phyloP scores from a whole-genome alignment of 176 grass and related monocot species.

The Oropetium thomaeum region DNA sequence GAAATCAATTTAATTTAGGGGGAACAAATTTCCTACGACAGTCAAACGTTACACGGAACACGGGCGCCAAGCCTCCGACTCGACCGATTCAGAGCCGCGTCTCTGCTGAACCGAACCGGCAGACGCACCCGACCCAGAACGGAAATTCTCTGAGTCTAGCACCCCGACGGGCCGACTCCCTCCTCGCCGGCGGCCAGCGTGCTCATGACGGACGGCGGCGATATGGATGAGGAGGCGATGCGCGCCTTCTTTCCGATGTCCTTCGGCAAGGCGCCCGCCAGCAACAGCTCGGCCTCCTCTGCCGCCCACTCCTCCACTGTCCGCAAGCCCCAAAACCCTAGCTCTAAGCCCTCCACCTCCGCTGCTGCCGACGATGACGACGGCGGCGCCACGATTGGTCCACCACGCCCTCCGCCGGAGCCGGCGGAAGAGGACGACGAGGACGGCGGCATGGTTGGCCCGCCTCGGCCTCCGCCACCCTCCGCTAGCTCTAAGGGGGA shows the following conservation, averaged over 20 bases:
- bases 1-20: too few relatives aligned
- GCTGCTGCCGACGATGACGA: conserved; percentile 14
- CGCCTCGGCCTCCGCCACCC: conserved; percentile 38
- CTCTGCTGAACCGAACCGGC: background rate
- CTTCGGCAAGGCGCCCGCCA: conserved; percentile 68
- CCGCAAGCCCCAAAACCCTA: conserved; percentile 61
- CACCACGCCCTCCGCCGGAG: conserved; percentile 24
- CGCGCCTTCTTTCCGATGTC: conserved; percentile 78
- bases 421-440: background rate
- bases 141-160: background rate
- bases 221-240: conserved; percentile 87
- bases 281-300: conserved; percentile 34
- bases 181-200: conserved; percentile 32
- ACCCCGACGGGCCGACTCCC: background rate
- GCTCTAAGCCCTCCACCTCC: conserved; percentile 16
- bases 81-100: background rate
- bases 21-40: too few relatives aligned
- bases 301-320: conserved; percentile 66
- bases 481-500: conserved; percentile 22
- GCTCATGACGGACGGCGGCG: conserved; percentile 38
- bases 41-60: too few relatives aligned
- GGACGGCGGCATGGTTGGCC: conserved; percentile 34
- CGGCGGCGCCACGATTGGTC: conserved; percentile 1
- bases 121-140: background rate
- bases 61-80: background rate